Base-by-base conservation (phyloP, 2,329 filamentous ascomycete genomes). In the Pseudogymnoascus sp. region DNA sequence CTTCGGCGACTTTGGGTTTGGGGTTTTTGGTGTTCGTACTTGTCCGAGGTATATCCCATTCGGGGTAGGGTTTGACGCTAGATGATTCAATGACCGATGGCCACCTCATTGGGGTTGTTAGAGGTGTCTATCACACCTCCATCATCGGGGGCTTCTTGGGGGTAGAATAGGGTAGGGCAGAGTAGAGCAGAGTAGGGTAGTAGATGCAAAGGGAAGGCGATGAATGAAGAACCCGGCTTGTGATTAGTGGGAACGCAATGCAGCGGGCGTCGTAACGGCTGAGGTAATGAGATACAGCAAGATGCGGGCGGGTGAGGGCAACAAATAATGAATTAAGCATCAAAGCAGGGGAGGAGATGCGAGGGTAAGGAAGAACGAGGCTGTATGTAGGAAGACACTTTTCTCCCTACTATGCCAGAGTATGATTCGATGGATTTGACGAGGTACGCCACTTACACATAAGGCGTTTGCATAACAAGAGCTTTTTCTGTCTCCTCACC, bases 11-110 rank as follows among this genome's bases (percentile, higher is more conserved):
- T 17, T 55, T 55, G 48, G 29, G 29, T 17, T 55, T 55, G 48
- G 29, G 29, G 48, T 33, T 55, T 55, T 33, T 15, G n/a, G 29
- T 4, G 9, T 21, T 13, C 48, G 21, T 21, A 55, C 48, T 55
- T 55, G 48, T 55, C 48, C 27, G 48, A 55, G 48, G 48, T 55
- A 33, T 55, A 55, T 55, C 48, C 48, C 48, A 55, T 55, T 33
- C 48, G 48, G 48, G 48, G 48, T 55, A 55, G 15, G 27, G 29
- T 55, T 21, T 55, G 48, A 21, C 29, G 48, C 48, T 55, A 55
- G 48, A 55, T 33, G 48, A 55, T 55, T 35, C 29, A 55, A 55
- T 33, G 48, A 55, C 48, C 9, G 48, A 33, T 33, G 29, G 48
- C 9, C 48, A 15, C 48, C 48, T 55, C 48, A 55, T 55, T 55